phyloP scores from a whole-genome alignment of 257 asterid genomes.

The Nicotiana noctiflora region DNA sequence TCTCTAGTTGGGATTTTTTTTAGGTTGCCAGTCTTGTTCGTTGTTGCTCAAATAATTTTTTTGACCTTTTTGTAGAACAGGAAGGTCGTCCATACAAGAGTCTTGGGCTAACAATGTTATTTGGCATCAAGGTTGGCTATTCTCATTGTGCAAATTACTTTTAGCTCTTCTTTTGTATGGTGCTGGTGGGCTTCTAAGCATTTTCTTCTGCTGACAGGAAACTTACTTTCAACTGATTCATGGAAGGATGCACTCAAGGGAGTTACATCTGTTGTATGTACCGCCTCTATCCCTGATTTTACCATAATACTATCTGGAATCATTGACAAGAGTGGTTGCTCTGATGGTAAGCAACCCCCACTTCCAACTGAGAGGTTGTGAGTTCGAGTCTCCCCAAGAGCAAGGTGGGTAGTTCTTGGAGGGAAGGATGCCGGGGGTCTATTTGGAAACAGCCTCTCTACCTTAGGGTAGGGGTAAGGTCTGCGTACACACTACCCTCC shows the following conservation, averaged over 20 bases:
- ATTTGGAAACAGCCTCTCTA: too few species aligned
- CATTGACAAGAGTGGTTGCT: too few species aligned
- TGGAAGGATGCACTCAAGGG: slow-evolving; percentile 93
- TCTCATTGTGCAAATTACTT: neutral
- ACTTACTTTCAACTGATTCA: slow-evolving; percentile 68
- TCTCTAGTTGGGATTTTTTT: slow-evolving; percentile 6
- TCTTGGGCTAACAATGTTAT: slow-evolving; percentile 68
- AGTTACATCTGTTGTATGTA: slow-evolving; percentile 85
- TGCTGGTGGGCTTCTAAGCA: neutral
- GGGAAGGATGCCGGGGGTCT: too few species aligned
- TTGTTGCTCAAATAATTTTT: slow-evolving; percentile 17
- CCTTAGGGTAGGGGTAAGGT: too few species aligned
- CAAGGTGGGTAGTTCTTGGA: too few species aligned
- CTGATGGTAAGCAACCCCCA: too few species aligned
- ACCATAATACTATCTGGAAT: neutral
- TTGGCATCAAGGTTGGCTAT: slow-evolving; percentile 81
- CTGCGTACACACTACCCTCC: too few species aligned
- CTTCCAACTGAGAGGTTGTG: too few species aligned
- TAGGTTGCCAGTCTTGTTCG: slow-evolving; percentile 13
- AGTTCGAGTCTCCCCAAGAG: too few species aligned
- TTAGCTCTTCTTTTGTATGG: neutral
- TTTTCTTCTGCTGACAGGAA: slow-evolving; percentile 43
- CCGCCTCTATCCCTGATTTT: slow-evolving; percentile 7
- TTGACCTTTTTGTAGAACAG: slow-evolving; percentile 56
- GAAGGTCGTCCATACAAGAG: slow-evolving; percentile 68